Conservation (phyloP, 345 rosid species). For the Citrus unshiu region DNA sequence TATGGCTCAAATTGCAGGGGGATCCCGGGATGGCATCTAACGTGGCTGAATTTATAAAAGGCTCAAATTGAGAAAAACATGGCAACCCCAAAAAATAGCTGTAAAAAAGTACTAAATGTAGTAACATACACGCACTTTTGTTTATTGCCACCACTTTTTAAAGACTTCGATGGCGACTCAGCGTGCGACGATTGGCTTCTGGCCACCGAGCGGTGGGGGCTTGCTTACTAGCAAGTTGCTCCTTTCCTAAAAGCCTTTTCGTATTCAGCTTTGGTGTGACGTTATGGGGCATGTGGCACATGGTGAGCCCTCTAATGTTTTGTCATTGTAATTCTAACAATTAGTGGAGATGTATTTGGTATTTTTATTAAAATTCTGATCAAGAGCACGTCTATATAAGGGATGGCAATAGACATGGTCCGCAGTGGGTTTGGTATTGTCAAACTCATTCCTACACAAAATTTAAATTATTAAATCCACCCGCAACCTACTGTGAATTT, state of each 20-base stretch:
- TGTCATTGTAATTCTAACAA: neutral
- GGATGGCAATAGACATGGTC: accelerated
- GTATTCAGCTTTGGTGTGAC: neutral
- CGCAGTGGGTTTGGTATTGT: accelerated
- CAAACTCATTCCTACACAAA: accelerated
- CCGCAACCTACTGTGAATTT: accelerated
- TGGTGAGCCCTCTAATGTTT: neutral
- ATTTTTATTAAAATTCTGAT: neutral
- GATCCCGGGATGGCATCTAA: neutral
- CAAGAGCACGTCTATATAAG: too few relatives aligned
- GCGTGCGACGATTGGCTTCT: neutral
- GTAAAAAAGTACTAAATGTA: neutral
- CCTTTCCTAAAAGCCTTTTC: neutral
- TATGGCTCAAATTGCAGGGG: constrained; percentile 5
- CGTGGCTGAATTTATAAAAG: constrained; percentile 5
- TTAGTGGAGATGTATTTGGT: neutral
- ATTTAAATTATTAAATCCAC: too few relatives aligned
- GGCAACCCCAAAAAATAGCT: constrained; percentile 3
- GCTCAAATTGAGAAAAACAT: neutral
- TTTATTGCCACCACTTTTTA: neutral
- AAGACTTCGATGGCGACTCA: neutral
- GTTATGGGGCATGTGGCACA: neutral
- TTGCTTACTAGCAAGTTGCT: neutral
- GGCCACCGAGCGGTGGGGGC: neutral
- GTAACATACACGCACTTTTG: neutral